Percentiles rank a stretch among this genome's conserved stretches.
These are phyloP conservation scores for Draba incana DNA, from an alignment of 345 rosid genomes.

Conservation along the genomic window DNA sequence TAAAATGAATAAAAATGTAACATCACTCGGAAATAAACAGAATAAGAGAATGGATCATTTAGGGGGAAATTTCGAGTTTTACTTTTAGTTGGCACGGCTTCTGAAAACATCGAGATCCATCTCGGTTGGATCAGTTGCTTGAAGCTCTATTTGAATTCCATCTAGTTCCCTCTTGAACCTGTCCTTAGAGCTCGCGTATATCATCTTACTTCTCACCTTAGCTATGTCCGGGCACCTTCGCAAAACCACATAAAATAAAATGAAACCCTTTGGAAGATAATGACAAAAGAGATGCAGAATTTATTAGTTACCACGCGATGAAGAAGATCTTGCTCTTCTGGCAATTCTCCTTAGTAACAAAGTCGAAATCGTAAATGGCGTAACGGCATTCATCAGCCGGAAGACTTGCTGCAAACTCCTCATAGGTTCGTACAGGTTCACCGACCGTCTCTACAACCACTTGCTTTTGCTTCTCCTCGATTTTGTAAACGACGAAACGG, in stretches of 20 bases:
- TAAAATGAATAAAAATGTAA: conserved; percentile 8
- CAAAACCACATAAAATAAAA: background rate
- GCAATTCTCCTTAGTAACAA: conserved; percentile 76
- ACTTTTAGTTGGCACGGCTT: conserved; percentile 50
- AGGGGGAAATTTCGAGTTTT: background rate
- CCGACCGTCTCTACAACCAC: conserved; percentile 68
- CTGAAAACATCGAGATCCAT: conserved; percentile 62
- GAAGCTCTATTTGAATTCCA: conserved; percentile 63
- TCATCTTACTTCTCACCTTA: conserved; percentile 43
- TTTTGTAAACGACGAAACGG: conserved; percentile 70
- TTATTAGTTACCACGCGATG: conserved; percentile 58
- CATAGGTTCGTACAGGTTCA: conserved; percentile 52
- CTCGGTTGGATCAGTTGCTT: conserved; percentile 66
- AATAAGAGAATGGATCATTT: conserved; percentile 20
- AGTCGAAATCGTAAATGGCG: conserved; percentile 70
- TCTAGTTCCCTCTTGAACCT: conserved; percentile 47
- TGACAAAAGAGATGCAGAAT: too few relatives aligned
- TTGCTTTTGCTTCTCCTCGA: conserved; percentile 52
- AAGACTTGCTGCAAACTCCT: conserved; percentile 56
- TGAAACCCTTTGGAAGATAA: too few relatives aligned
- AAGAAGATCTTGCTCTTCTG: conserved; percentile 96
- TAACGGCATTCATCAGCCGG: conserved; percentile 72
- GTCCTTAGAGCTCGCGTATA: conserved; percentile 48
- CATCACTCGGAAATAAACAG: conserved; percentile 21
- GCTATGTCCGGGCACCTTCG: conserved; percentile 43